Conservation (phyloP, 495 filamentous ascomycete species). For the Aspergillus sclerotioniger region DNA sequence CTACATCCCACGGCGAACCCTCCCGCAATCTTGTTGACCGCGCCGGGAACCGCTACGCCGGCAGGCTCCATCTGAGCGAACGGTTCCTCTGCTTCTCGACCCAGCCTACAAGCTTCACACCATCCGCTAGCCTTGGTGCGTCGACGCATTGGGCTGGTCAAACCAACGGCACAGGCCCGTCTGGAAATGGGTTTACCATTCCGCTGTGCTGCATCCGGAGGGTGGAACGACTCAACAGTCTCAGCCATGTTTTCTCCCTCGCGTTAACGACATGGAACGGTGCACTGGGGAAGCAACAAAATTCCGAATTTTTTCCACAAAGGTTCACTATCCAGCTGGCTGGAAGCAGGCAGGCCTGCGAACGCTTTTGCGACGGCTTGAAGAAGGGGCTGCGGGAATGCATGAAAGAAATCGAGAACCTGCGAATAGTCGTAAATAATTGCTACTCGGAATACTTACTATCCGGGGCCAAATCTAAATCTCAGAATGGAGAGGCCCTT, state of each 20-base stretch:
- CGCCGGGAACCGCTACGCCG: slow-evolving; percentile 81
- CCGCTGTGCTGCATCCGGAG: slow-evolving; percentile 87
- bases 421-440: slow-evolving; percentile 71
- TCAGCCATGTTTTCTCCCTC: slow-evolving; percentile 87
- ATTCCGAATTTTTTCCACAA: slow-evolving; percentile 60
- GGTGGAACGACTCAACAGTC: slow-evolving; percentile 88
- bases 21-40: slow-evolving; percentile 56
- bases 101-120: slow-evolving; percentile 82
- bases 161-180: slow-evolving; percentile 86
- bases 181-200: slow-evolving; percentile 95
- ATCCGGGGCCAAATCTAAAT: slow-evolving; percentile 42
- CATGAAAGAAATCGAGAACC: slow-evolving; percentile 79
- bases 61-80: slow-evolving; percentile 90
- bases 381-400: slow-evolving; percentile 83
- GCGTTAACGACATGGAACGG: slow-evolving; percentile 97
- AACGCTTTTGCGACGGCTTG: slow-evolving; percentile 92
- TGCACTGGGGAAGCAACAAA: slow-evolving; percentile 50
- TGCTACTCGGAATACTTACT: slow-evolving; percentile 95
- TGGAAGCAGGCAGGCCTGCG: slow-evolving; percentile 82
- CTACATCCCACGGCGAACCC: slow-evolving; percentile 57
- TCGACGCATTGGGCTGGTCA: slow-evolving; percentile 82
- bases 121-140: slow-evolving; percentile 67
- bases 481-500: slow-evolving; percentile 30
- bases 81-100: slow-evolving; percentile 94
- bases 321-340: slow-evolving; percentile 86